phyloP scores from a whole-genome alignment of 257 asterid genomes.

The Solanum medicagineum region DNA sequence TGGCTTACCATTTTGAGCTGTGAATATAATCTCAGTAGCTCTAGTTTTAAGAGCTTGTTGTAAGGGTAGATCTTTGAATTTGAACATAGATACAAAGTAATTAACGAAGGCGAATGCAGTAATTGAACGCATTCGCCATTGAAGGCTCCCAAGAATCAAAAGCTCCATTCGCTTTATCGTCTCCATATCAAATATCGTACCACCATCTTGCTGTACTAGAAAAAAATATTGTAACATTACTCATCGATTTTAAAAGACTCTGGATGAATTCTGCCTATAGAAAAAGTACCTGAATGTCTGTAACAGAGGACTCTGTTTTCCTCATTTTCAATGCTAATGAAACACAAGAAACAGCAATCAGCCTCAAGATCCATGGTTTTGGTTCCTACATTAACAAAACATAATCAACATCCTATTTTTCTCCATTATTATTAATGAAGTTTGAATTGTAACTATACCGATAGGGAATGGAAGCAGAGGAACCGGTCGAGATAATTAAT shows the following conservation, averaged over 20 bases:
- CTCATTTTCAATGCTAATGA: slow-evolving; percentile 63
- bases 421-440: not conserved
- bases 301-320: slow-evolving; percentile 26
- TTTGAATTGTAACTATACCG: slow-evolving; percentile 7
- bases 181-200: slow-evolving; percentile 14
- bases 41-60: slow-evolving; percentile 34
- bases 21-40: slow-evolving; percentile 35
- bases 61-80: slow-evolving; percentile 17
- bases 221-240: not conserved
- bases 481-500: slow-evolving; percentile 63
- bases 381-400: slow-evolving; percentile 24
- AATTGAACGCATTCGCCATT: slow-evolving; percentile 71
- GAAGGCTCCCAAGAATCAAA: slow-evolving; percentile 48
- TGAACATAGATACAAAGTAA: slow-evolving; percentile 36
- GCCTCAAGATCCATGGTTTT: slow-evolving; percentile 53
- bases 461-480: slow-evolving; percentile 29
- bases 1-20: slow-evolving; percentile 43
- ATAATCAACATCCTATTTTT: not conserved
- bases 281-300: slow-evolving; percentile 30
- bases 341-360: slow-evolving; percentile 49
- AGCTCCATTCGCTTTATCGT: slow-evolving; percentile 51
- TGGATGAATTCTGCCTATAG: too few species aligned
- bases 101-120: slow-evolving; percentile 41
- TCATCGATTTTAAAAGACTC: too few species aligned
- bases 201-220: slow-evolving; percentile 19